These are phyloP conservation scores for Triticum urartu DNA, from an alignment of 176 grass and related monocot genomes.

Conservation along the genomic window DNA sequence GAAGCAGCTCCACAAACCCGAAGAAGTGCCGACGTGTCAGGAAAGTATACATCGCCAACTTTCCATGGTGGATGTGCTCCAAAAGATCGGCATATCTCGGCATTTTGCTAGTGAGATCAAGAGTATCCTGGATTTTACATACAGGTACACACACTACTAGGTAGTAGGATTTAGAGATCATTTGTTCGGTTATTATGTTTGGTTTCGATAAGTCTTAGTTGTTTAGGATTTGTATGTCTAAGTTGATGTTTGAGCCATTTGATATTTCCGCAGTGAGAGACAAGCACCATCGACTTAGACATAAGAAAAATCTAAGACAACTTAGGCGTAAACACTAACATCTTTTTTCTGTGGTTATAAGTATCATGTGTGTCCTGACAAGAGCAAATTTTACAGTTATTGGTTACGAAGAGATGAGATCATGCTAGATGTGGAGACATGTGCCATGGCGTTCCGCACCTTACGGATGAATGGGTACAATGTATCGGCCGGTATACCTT, in stretches of 20 bases:
- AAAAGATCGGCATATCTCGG: conserved; percentile 53
- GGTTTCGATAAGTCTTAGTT: neutral
- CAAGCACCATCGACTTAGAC: neutral
- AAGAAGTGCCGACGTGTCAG: neutral
- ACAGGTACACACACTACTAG: conserved; percentile 28
- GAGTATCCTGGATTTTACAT: conserved; percentile 48
- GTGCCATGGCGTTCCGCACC: conserved; percentile 65
- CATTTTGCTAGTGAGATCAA: conserved; percentile 56
- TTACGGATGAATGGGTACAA: conserved; percentile 62
- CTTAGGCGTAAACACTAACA: neutral
- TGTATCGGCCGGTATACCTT: conserved; percentile 56
- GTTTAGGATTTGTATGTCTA: neutral
- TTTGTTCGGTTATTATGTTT: neutral
- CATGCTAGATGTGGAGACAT: conserved; percentile 36
- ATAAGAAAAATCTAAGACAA: neutral
- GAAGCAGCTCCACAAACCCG: neutral
- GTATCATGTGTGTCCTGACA: neutral
- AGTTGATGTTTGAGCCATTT: neutral
- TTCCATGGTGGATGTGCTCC: conserved; percentile 51
- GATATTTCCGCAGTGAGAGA: neutral
- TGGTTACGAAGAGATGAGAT: conserved; percentile 62
- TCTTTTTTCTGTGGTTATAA: neutral
- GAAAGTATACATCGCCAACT: conserved; percentile 44
- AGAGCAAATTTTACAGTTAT: conserved; percentile 17
- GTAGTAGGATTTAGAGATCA: too few relatives aligned